A percentile compares a stretch with the other conserved stretches of the same genome.
Conservation (phyloP, 257 asterid species). For the Solanum ossicruentum region DNA sequence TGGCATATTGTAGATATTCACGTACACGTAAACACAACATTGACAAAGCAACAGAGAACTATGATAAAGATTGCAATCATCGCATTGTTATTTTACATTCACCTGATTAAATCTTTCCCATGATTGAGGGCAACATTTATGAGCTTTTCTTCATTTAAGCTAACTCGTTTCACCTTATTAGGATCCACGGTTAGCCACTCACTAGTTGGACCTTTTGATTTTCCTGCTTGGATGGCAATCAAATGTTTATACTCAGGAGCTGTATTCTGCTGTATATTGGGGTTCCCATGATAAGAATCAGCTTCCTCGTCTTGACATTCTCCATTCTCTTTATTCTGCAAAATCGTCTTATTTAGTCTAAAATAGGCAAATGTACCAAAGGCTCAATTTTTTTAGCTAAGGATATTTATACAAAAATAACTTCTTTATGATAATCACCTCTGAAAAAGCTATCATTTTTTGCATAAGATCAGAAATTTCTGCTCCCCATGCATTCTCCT, state of each 20-base stretch:
- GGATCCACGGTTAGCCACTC: conserved; percentile 42
- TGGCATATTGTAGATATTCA: not conserved
- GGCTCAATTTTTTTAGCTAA: not conserved
- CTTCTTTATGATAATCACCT: conserved; percentile 4
- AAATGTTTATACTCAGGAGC: conserved; percentile 44
- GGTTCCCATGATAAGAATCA: conserved; percentile 18
- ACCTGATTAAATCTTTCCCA: conserved; percentile 62
- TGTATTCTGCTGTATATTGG: conserved; percentile 9
- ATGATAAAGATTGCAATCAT: not conserved
- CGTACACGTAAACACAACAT: not conserved
- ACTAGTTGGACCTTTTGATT: conserved; percentile 49
- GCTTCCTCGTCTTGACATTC: conserved; percentile 26
- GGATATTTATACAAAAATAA: not conserved
- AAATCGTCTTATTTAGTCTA: not conserved
- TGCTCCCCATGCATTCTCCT: conserved; percentile 48
- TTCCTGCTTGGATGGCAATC: conserved; percentile 54
- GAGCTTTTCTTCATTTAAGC: conserved; percentile 76
- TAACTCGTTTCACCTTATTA: conserved; percentile 45
- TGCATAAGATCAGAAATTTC: conserved; percentile 25
- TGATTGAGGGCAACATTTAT: conserved; percentile 48
- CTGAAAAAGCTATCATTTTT: not conserved
- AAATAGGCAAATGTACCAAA: not conserved
- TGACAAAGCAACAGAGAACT: not conserved
- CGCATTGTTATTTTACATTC: not conserved
- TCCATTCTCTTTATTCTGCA: conserved; percentile 18